A percentile compares a stretch with the other conserved stretches of the same genome.
Evolutionary conservation across 345 rosid species (phyloP).

Genomic region (Aethionema arabicum): DNA sequence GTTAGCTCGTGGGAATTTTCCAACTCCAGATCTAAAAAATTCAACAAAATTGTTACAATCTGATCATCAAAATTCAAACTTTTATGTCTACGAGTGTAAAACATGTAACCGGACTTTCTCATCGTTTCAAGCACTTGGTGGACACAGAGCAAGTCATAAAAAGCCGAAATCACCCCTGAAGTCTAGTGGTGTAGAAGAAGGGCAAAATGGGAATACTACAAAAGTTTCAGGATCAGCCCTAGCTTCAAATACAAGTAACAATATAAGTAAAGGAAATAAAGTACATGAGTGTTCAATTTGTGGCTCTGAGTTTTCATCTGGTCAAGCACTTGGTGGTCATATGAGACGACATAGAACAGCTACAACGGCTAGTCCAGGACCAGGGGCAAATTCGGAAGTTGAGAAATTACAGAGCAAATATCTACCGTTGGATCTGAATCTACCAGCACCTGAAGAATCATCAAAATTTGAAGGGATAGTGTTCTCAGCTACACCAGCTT

Average conservation of each 20-base stretch:
- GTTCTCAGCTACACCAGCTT: slow-evolving; percentile 58
- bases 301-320: slow-evolving; percentile 84
- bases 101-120: slow-evolving; percentile 82
- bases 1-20: slow-evolving; percentile 56
- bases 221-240: slow-evolving; percentile 35
- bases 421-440: slow-evolving; percentile 81
- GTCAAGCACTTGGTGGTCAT: slow-evolving; percentile 98
- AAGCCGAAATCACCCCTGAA: slow-evolving; percentile 43
- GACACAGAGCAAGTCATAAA: slow-evolving; percentile 97
- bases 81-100: slow-evolving; percentile 83
- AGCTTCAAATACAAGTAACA: slow-evolving; percentile 43
- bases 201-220: slow-evolving; percentile 26
- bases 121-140: slow-evolving; percentile 96
- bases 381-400: slow-evolving; percentile 14
- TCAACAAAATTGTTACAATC: slow-evolving; percentile 35
- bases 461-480: slow-evolving; percentile 56
- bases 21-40: slow-evolving; percentile 30
- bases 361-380: slow-evolving; percentile 20
- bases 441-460: slow-evolving; percentile 82
- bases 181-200: slow-evolving; percentile 25
- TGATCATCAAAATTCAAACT: slow-evolving; percentile 44
- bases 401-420: slow-evolving; percentile 39
- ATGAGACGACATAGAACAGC: slow-evolving; percentile 88
- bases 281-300: slow-evolving; percentile 95
- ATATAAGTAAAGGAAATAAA: slow-evolving; percentile 40